Evolutionary conservation across 1,139 yeast species (phyloP).

Genomic region (Suhomyces choctaworum): DNA sequence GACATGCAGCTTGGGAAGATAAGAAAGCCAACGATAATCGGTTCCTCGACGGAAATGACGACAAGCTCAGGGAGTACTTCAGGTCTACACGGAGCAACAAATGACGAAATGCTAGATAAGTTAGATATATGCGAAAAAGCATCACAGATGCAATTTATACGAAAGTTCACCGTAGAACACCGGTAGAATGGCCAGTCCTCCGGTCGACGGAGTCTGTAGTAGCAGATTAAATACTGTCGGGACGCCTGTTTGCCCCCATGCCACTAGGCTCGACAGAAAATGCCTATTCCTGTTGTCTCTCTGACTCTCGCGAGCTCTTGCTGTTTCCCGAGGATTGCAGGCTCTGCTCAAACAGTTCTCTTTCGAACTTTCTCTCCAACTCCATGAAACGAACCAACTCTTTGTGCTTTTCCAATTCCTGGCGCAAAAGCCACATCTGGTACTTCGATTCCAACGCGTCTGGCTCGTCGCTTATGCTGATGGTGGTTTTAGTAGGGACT

Average conservation of each 20-base stretch:
- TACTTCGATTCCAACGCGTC: conserved; percentile 21
- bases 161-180: no score
- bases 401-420: conserved; percentile 17
- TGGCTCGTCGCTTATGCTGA: conserved; percentile 10
- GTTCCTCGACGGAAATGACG: conserved; percentile 48
- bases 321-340: no score
- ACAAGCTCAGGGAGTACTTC: conserved; percentile 50
- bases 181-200: no score
- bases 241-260: no score
- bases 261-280: no score
- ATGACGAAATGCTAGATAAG: no score
- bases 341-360: no score
- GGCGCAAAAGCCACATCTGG: conserved; percentile 22
- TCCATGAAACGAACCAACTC: conserved; percentile 21
- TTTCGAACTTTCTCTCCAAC: conserved; percentile 19
- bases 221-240: no score
- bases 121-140: neutral
- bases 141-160: conserved; percentile 1
- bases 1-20: conserved; percentile 24
- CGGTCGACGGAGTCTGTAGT: no score
- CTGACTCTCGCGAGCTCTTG: no score
- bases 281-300: no score
- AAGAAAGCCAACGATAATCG: conserved; percentile 37
- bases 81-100: conserved; percentile 40
- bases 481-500: neutral